Evolutionary conservation across 2,329 filamentous ascomycete species (phyloP).

Genomic region (Cladophialophora bantiana): DNA sequence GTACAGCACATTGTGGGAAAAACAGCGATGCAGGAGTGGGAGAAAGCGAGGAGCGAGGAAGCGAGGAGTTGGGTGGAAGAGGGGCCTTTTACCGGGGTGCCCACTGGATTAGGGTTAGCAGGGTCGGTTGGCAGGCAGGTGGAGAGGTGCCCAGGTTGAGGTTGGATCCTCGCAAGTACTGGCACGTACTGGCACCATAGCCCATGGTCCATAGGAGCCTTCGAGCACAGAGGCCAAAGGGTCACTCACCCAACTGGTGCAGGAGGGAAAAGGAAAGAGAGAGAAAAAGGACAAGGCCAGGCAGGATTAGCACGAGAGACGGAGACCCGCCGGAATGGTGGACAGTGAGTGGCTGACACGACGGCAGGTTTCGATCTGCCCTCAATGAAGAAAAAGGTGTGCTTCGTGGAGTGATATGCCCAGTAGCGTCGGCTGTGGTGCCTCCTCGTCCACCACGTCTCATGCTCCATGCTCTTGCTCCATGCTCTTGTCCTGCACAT

Average conservation of each 20-base stretch:
- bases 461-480: not conserved
- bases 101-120: not conserved
- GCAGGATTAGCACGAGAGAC: constrained; percentile 33
- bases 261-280: constrained; percentile 7
- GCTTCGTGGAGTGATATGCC: constrained; percentile 6
- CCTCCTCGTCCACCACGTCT: not conserved
- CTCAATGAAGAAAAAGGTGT: not conserved
- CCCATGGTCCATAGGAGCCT: not conserved
- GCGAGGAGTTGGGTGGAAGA: constrained; percentile 2
- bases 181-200: no score
- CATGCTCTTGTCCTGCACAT: not conserved
- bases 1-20: not conserved
- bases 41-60: not conserved
- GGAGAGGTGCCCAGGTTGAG: constrained; percentile 8
- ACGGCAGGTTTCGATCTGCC: not conserved
- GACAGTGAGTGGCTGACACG: constrained; percentile 16
- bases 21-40: constrained; percentile 22
- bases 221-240: not conserved
- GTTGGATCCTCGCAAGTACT: not conserved
- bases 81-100: constrained; percentile 21
- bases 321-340: constrained; percentile 21
- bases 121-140: not conserved
- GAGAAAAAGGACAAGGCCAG: constrained; percentile 23
- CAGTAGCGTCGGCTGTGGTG: not conserved
- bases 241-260: not conserved